Evolutionary conservation across 805 yeast genomes (phyloP).

Genomic region (Candida vartiovaarae): DNA sequence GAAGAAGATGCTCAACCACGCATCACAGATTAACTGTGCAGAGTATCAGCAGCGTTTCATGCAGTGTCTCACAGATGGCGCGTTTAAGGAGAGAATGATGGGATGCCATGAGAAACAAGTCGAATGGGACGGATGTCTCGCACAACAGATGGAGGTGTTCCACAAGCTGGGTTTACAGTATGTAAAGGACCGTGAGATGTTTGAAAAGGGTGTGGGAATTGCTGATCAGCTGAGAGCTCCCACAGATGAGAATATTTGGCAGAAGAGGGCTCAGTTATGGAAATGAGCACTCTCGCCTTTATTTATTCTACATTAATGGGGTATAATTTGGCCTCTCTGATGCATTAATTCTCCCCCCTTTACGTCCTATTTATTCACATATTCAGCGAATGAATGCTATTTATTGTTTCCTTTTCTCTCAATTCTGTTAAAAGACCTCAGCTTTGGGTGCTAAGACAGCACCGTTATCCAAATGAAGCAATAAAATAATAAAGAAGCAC

Average conservation of each 20-base stretch:
- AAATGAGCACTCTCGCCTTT: background rate
- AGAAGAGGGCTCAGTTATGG: constrained; percentile 17
- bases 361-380: no score
- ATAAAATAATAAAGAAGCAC: no score
- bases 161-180: constrained; percentile 10
- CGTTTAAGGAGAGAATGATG: constrained; percentile 11
- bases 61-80: constrained; percentile 16
- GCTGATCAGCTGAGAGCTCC: constrained; percentile 11
- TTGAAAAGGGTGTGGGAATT: constrained; percentile 5
- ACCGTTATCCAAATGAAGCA: no score
- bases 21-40: constrained; percentile 15
- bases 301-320: background rate
- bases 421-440: no score
- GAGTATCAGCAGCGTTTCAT: constrained; percentile 16
- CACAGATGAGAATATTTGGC: constrained; percentile 4
- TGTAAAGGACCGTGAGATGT: constrained; percentile 5
- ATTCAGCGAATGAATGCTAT: no score
- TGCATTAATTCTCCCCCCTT: no score
- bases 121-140: constrained; percentile 12
- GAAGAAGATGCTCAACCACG: background rate
- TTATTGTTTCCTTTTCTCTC: no score
- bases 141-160: constrained; percentile 13
- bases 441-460: no score
- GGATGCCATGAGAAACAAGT: constrained; percentile 13
- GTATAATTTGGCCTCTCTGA: no score